A percentile compares a stretch with the other conserved stretches of the same genome.
Conservation (phyloP, 2,329 filamentous ascomycete species). For the Claviceps arundinis region DNA sequence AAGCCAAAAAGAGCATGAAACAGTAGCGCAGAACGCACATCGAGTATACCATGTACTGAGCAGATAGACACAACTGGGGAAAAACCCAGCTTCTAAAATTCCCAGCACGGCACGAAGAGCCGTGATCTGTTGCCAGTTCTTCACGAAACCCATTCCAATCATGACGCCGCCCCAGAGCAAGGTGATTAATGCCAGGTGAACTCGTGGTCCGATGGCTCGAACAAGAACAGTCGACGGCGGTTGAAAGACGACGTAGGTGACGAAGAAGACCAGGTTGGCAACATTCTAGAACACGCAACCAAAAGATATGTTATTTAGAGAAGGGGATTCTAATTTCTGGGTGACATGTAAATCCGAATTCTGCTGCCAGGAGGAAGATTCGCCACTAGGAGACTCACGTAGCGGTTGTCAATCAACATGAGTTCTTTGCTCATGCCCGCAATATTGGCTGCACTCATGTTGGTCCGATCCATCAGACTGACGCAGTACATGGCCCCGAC, state of each 20-base stretch:
- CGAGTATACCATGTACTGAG: slow-evolving; percentile 63
- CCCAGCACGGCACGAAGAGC: slow-evolving; percentile 47
- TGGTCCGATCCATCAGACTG: slow-evolving; percentile 67
- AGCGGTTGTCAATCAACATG: slow-evolving; percentile 30
- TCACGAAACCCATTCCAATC: slow-evolving; percentile 52
- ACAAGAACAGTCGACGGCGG: slow-evolving; percentile 57
- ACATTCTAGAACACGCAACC: slow-evolving; percentile 32
- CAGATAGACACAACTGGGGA: slow-evolving; percentile 57
- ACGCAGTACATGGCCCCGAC: slow-evolving; percentile 59
- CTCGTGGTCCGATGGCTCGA: slow-evolving; percentile 50
- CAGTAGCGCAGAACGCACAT: slow-evolving; percentile 28
- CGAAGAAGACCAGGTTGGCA: slow-evolving; percentile 60
- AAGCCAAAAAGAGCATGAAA: slow-evolving; percentile 28
- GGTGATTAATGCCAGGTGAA: slow-evolving; percentile 41
- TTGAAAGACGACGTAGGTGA: slow-evolving; percentile 60
- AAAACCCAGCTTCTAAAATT: slow-evolving; percentile 56
- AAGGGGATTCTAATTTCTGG: too few species aligned
- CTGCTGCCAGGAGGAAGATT: background rate
- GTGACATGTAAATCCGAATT: too few species aligned
- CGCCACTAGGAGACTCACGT: slow-evolving; percentile 19
- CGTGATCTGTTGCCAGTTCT: slow-evolving; percentile 36
- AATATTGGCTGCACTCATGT: slow-evolving; percentile 59
- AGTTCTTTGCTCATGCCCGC: slow-evolving; percentile 47
- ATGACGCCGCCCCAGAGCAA: slow-evolving; percentile 47
- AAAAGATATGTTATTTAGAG: background rate